A percentile compares a stretch with the other conserved stretches of the same genome.
These are phyloP conservation scores for Colletotrichum costaricense DNA, from an alignment of 2,329 filamentous ascomycete genomes.

Conservation along the genomic window DNA sequence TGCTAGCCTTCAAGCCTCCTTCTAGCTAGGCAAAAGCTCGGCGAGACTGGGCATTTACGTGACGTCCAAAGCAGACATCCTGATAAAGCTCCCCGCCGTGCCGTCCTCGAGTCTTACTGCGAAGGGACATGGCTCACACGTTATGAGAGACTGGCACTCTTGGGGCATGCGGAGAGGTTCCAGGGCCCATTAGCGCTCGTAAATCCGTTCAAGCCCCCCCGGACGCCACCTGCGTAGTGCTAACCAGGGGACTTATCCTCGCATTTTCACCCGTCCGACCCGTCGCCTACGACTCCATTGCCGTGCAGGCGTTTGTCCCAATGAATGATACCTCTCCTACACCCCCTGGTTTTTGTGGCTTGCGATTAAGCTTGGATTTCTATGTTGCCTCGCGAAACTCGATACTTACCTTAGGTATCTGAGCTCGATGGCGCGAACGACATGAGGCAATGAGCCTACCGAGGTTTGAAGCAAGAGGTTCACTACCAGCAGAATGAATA, in stretches of 20 bases:
- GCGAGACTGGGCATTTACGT: slow-evolving; percentile 1
- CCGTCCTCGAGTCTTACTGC: not conserved
- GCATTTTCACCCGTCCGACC: slow-evolving; percentile 14
- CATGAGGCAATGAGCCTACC: not conserved
- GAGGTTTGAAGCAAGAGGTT: not conserved
- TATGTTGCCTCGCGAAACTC: not conserved
- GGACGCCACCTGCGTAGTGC: slow-evolving; percentile 16
- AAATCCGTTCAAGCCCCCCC: not conserved
- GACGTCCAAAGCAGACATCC: slow-evolving; percentile 7
- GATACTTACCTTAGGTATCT: not conserved
- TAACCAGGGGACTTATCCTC: not conserved
- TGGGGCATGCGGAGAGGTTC: slow-evolving; percentile 8
- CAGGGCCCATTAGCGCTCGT: not conserved
- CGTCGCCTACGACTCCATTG: slow-evolving; percentile 19
- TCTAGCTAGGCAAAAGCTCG: slow-evolving; percentile 2
- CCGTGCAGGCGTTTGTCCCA: slow-evolving; percentile 28
- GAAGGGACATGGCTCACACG: not conserved
- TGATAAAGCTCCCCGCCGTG: not conserved
- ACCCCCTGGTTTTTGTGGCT: not conserved
- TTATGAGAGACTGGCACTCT: not conserved
- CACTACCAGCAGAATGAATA: not conserved
- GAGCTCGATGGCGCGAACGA: not conserved
- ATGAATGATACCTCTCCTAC: not conserved
- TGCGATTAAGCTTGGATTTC: not conserved
- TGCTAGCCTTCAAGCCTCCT: not conserved